Evolutionary conservation across 805 yeast genomes (phyloP), one percentile per base, ranked within the genome.

Genomic region (Scheffersomyces coipomensis): DNA sequence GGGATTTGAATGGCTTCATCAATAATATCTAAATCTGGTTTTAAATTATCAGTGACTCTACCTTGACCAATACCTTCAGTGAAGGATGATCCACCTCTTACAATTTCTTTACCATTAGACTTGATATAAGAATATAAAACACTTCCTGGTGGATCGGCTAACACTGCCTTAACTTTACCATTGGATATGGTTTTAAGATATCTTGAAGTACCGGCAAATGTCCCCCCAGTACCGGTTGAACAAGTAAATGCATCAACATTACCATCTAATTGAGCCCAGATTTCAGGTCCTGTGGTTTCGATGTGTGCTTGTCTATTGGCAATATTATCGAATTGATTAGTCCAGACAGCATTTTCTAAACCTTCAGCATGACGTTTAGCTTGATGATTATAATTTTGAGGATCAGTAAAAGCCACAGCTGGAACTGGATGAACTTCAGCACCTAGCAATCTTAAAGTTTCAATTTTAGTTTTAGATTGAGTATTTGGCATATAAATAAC

Each of bases 51-150:
- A 5, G 97, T 90, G 52, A 90, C 84, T 52, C 97, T 76, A 34
- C 96, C 96, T 65, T 90, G 97, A 21, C 97, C 97, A 65, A 90
- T 88, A 23, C 97, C 97, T 66, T 90, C 97, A 21, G 97, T 90
- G 62, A 90, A 88, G 0, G 95, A 85, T 3, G 88, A 79, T 22
- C 97, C 97, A 1, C 76, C 73, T 53, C 89, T 77, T 31, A 79
- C 88, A 40, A 83, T 64, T 9, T 76, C 72, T 56, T 82, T 68
- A 23, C 91, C 91, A 13, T 81, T 79, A 4, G 85, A 71, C 44
- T 78, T 81, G 44, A 90, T 79, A 56, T 83, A 88, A 8, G 88
- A 78, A 66, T 86, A 87, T 33, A 90, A 73, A 35, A 85, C 86
- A 3, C 93, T 83, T 42, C 97, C 97, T 11, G 97, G 97, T 17